Percentiles rank a stretch among this genome's conserved stretches.
Conservation (phyloP, 768 basidiomycete species). For the Paxillus rubicundulus region DNA sequence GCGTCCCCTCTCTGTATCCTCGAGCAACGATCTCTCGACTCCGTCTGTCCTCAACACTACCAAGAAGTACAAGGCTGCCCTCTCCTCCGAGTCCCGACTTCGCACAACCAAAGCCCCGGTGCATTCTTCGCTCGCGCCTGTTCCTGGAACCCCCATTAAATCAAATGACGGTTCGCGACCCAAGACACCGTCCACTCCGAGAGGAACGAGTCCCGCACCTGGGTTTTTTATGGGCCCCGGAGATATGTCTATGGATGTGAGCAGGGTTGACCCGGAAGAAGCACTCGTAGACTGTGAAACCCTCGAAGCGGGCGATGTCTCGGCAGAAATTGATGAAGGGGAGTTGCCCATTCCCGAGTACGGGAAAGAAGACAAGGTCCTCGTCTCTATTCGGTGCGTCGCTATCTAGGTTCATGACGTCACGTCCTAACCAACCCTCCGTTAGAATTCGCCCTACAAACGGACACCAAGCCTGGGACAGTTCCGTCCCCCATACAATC, state of each 20-base stretch:
- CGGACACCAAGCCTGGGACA: constrained; percentile 53
- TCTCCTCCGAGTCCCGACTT: constrained; percentile 46
- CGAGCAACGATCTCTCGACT: constrained; percentile 36
- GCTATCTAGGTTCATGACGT: background rate
- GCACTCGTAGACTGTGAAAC: constrained; percentile 73
- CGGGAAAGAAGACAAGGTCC: constrained; percentile 80
- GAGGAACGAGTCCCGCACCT: constrained; percentile 47
- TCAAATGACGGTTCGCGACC: constrained; percentile 40
- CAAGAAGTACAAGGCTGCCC: constrained; percentile 67
- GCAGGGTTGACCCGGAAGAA: constrained; percentile 70
- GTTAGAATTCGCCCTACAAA: constrained; percentile 63
- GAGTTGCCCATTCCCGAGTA: constrained; percentile 46
- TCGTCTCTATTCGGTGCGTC: constrained; percentile 74
- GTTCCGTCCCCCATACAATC: constrained; percentile 46
- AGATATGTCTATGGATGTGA: constrained; percentile 67
- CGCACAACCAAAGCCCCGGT: constrained; percentile 30
- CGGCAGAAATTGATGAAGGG: constrained; percentile 64
- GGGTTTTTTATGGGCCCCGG: constrained; percentile 44
- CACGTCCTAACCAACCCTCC: constrained; percentile 3
- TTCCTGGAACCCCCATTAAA: constrained; percentile 56
- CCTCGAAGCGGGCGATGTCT: constrained; percentile 67
- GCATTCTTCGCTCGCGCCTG: constrained; percentile 37
- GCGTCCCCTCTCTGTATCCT: constrained; percentile 41
- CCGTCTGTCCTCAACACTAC: constrained; percentile 40
- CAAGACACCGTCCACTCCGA: constrained; percentile 53